Evolutionary conservation across 2,329 filamentous ascomycete genomes (phyloP).

Genomic region (Sporothrix luriei): DNA sequence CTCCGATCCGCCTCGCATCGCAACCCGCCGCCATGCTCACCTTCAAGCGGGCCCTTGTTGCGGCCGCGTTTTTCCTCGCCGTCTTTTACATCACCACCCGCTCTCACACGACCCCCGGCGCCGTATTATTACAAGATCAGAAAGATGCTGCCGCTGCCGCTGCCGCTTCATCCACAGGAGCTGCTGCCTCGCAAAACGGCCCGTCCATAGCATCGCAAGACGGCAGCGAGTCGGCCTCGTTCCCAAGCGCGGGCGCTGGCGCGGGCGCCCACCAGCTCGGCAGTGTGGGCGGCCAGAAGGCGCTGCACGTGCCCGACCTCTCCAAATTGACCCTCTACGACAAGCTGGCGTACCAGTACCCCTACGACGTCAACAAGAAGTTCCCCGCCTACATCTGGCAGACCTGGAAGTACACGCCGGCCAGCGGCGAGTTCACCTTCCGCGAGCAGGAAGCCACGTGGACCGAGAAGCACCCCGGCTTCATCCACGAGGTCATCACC

Average conservation of each 20-base stretch:
- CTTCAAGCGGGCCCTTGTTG: constrained; percentile 72
- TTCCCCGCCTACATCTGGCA: constrained; percentile 99
- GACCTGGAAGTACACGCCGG: constrained; percentile 90
- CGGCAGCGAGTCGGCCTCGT: neutral
- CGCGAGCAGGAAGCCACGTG: constrained; percentile 85
- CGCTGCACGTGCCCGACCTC: constrained; percentile 67
- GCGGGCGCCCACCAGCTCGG: constrained; percentile 30
- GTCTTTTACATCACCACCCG: constrained; percentile 70
- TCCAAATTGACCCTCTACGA: constrained; percentile 70
- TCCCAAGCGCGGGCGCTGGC: neutral
- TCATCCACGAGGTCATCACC: constrained; percentile 96
- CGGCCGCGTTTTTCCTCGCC: constrained; percentile 68
- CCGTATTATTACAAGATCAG: constrained; percentile 26
- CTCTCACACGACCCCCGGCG: constrained; percentile 50
- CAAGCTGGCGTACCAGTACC: constrained; percentile 91
- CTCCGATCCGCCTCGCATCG: neutral
- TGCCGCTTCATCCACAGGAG: constrained; percentile 44
- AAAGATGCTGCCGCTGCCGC: constrained; percentile 40
- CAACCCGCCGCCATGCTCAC: constrained; percentile 65
- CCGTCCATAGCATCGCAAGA: constrained; percentile 32
- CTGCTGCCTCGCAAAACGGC: constrained; percentile 35
- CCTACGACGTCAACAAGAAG: constrained; percentile 83
- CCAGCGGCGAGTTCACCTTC: constrained; percentile 75
- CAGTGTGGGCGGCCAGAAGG: constrained; percentile 53
- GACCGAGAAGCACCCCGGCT: constrained; percentile 82